These are phyloP conservation scores for Rhynchosporium graminicola DNA, from an alignment of 2,329 filamentous ascomycete species.

Conservation along the genomic window DNA sequence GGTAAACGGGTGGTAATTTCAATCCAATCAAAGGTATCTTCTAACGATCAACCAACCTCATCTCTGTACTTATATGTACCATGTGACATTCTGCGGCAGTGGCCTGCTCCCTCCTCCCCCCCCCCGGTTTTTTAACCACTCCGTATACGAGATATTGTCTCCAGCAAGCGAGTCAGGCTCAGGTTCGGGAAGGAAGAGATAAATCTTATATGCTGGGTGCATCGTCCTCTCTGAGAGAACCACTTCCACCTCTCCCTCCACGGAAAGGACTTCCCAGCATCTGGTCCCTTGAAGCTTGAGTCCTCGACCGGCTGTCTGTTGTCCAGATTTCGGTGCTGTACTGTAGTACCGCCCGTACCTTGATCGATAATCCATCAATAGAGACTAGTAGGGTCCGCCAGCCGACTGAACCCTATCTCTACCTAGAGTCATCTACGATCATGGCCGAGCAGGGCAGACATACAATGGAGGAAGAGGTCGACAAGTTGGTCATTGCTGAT, in stretches of 20 bases:
- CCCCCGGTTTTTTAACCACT: no score
- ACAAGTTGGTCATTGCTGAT: conserved; percentile 33
- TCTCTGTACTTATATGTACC: no score
- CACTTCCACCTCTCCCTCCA: neutral
- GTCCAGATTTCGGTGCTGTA: neutral
- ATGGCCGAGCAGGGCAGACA: conserved; percentile 23
- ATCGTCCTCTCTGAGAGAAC: conserved; percentile 3
- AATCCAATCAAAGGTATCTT: no score
- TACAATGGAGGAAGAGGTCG: conserved; percentile 18
- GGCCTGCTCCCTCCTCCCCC: no score
- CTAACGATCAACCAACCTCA: no score
- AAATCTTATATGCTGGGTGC: neutral
- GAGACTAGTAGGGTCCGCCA: neutral
- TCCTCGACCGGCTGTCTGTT: conserved; percentile 11
- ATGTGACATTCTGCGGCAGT: no score
- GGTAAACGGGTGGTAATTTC: no score
- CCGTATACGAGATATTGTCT: no score
- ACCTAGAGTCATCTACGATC: conserved; percentile 1
- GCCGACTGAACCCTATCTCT: conserved; percentile 9
- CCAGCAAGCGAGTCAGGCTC: neutral
- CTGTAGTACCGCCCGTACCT: neutral
- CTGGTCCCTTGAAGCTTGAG: neutral
- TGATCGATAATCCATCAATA: neutral
- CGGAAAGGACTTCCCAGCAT: neutral
- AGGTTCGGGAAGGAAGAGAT: neutral